phyloP scores from a whole-genome alignment of 306 rosid genomes.

The barrel medic (Medicago truncatula) region DNA sequence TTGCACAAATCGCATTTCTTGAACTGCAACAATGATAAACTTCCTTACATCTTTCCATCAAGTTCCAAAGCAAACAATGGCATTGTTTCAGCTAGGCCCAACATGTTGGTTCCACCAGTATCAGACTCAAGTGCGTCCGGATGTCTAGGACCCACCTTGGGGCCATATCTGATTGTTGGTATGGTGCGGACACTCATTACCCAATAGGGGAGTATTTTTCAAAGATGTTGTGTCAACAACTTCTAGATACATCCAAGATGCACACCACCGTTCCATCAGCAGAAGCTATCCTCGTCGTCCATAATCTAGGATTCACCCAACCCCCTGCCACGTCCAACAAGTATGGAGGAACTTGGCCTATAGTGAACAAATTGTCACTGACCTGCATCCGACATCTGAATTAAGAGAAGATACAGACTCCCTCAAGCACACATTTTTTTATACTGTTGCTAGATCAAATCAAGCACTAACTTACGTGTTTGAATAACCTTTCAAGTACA shows the following conservation, averaged over 20 bases:
- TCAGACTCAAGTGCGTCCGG: not conserved
- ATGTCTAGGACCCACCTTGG: not conserved
- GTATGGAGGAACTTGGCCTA: too few species aligned
- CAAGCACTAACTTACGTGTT: not conserved
- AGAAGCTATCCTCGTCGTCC: too few species aligned
- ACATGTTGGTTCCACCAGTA: constrained; percentile 1
- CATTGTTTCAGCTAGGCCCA: not conserved
- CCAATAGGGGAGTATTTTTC: not conserved
- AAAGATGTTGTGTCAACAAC: not conserved
- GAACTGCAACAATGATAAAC: constrained; percentile 4
- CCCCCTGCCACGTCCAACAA: too few species aligned
- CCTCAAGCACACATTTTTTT: not conserved
- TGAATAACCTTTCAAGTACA: not conserved
- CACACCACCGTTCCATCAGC: too few species aligned
- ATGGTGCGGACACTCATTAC: not conserved
- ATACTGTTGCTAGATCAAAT: not conserved
- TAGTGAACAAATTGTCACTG: not conserved
- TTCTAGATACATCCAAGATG: too few species aligned
- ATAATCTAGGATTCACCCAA: too few species aligned
- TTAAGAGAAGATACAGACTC: not conserved
- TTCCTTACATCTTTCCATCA: constrained; percentile 11
- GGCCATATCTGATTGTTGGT: constrained; percentile 3
- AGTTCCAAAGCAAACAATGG: not conserved
- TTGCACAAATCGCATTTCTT: constrained; percentile 29
- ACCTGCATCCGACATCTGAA: not conserved